phyloP scores from a whole-genome alignment of 2,329 filamentous ascomycete genomes.

The Boeremia lycopersici region DNA sequence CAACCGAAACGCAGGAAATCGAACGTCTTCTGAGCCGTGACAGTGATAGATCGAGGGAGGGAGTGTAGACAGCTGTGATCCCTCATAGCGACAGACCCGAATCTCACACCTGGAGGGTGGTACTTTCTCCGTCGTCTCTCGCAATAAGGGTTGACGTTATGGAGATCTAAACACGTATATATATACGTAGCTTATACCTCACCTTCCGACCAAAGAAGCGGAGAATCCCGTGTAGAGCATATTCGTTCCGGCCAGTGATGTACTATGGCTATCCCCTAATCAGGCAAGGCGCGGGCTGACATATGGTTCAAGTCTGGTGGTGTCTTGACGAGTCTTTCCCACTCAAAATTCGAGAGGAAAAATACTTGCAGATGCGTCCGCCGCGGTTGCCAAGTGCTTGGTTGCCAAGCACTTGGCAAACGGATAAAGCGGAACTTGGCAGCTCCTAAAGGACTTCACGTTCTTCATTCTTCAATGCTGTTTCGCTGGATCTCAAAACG shows the following conservation, averaged over 20 bases:
- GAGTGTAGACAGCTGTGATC: not conserved
- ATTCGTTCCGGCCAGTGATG: too few species aligned
- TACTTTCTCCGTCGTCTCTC: too few species aligned
- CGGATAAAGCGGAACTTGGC: not conserved
- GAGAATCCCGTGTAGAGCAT: too few species aligned
- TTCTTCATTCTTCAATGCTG: slow-evolving; percentile 3
- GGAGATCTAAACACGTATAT: too few species aligned
- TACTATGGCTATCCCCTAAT: not conserved
- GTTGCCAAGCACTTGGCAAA: not conserved
- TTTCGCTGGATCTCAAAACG: not conserved
- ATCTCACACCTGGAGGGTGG: too few species aligned
- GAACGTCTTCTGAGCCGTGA: not conserved
- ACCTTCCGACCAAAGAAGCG: too few species aligned
- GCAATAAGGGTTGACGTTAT: too few species aligned
- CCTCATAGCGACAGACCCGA: too few species aligned
- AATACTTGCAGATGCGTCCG: not conserved
- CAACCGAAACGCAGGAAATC: not conserved
- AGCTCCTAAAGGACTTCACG: not conserved
- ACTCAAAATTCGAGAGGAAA: not conserved
- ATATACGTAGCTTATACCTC: too few species aligned
- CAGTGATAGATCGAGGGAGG: not conserved
- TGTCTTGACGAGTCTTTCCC: not conserved
- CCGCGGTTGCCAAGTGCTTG: slow-evolving; percentile 10
- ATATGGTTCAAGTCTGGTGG: not conserved
- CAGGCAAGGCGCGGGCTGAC: not conserved